Conservation (phyloP, 805 yeast genomes). For the Clavispora carvajalis region DNA sequence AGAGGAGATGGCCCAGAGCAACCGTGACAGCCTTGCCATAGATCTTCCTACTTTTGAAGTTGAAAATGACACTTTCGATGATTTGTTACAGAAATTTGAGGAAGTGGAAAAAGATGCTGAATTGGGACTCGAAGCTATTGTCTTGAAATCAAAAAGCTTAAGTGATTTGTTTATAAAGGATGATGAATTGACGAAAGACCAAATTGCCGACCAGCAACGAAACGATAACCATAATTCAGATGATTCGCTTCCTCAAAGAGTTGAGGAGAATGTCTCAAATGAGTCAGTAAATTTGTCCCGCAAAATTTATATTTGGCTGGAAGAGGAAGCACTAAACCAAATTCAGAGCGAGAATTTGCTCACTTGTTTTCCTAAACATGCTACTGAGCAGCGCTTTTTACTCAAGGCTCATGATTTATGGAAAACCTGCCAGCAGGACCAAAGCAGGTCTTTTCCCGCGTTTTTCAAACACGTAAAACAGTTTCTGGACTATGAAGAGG, state of each 20-base stretch:
- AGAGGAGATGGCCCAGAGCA: not conserved
- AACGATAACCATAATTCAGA: slow-evolving; percentile 21
- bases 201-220: slow-evolving; percentile 34
- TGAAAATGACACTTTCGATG: slow-evolving; percentile 12
- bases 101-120: slow-evolving; percentile 16
- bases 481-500: slow-evolving; percentile 27
- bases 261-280: not conserved
- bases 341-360: not conserved
- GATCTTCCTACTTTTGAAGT: slow-evolving; percentile 12
- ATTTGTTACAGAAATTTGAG: slow-evolving; percentile 12
- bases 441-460: slow-evolving; percentile 1
- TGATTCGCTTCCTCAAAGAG: slow-evolving; percentile 11
- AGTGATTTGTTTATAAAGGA: slow-evolving; percentile 31
- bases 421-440: not conserved
- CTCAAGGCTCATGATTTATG: slow-evolving; percentile 2
- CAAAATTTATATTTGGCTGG: not conserved
- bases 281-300: not conserved
- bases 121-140: slow-evolving; percentile 6
- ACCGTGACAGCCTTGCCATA: not conserved
- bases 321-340: not conserved
- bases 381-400: slow-evolving; percentile 1
- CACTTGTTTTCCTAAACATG: not conserved
- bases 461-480: slow-evolving; percentile 32
- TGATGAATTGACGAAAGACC: slow-evolving; percentile 38
- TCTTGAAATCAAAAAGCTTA: slow-evolving; percentile 5